These are phyloP conservation scores for Lasiodiplodia hormozganensis DNA, from an alignment of 2,329 filamentous ascomycete species.

Conservation along the genomic window DNA sequence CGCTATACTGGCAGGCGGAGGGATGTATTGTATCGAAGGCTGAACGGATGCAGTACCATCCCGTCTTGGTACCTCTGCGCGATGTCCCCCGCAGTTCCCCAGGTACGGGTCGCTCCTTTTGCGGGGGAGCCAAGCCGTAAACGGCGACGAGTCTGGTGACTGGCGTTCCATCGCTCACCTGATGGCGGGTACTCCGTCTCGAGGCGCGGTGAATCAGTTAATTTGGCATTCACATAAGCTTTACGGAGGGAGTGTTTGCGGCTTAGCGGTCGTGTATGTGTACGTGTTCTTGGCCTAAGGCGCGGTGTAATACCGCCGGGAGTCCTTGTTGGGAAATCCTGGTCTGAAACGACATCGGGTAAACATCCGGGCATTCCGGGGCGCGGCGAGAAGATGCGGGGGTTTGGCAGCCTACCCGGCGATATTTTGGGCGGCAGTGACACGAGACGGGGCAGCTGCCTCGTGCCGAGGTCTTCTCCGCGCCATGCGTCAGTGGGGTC, in stretches of 20 bases:
- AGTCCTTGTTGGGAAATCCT: not conserved
- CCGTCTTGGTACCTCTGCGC: not conserved
- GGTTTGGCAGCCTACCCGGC: not conserved
- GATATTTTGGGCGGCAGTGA: not conserved
- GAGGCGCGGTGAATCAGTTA: not conserved
- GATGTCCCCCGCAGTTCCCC: conserved; percentile 15
- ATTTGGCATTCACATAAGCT: not conserved
- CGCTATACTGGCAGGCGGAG: not conserved
- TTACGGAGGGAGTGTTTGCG: not conserved
- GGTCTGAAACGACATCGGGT: not conserved
- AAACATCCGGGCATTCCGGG: not conserved
- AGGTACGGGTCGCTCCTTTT: not conserved
- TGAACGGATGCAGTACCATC: not conserved
- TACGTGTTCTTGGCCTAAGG: not conserved
- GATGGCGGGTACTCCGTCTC: conserved; percentile 2
- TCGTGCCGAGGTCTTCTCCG: conserved; percentile 7
- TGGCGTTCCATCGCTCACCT: not conserved
- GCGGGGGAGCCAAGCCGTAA: conserved; percentile 7
- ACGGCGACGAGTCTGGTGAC: not conserved
- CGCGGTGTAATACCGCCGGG: not conserved
- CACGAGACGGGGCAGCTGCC: conserved; percentile 5
- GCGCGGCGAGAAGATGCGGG: not conserved
- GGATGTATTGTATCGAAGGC: not conserved
- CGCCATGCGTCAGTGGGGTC: not conserved
- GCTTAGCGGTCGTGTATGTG: not conserved